Base-by-base conservation (phyloP, 2,329 filamentous ascomycete species). In the Pseudocercospora vitis region DNA sequence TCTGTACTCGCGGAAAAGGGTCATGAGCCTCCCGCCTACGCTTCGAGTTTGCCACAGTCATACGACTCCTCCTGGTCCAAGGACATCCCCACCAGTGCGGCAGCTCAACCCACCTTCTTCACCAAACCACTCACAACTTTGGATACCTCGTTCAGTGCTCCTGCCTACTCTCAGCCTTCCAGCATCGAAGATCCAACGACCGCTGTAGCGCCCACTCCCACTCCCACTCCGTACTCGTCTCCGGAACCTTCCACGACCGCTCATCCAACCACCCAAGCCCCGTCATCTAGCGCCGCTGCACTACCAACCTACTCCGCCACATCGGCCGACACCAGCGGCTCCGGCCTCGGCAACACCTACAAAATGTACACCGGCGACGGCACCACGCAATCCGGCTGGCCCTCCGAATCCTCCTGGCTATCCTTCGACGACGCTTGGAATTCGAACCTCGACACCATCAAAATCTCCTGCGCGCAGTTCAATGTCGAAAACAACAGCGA, bases 401-500 rank as follows among this genome's bases (percentile, higher is more conserved):
- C 66, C 1, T 23, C 57, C 3, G 39, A 64, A 46, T 45, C 31
- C 39, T 11, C 39, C 7, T 68, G 66, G 66, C 46, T 58, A 3
- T 50, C 56, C 48, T 67, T 65, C 40, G 63, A 65, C 37, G 56
- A 28, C 48, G 68, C 69, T 63, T 71, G 68, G 64, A 32, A 53
- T 3, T 63, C 64, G 46, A 76, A 74, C 57, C 59, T 67, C 39
- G 52, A 58, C 12, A 63, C 65, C 39, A 72, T 77, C 51, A 58
- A 56, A n/a, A 54, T 53, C 31, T 74, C 73, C 21, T 77, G 74
- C 66, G 54, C 65, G 11, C 65, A 71, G 52, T 68, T 67, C 52
- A 61, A 60, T 52, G 62, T 64, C 6, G 45, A 65, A 21, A 69
- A 76, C 64, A 73, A 75, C 63, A 67, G 63, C 28, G 65, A 69